Evolutionary conservation across 139 green algal genomes (phyloP).

Genomic region (Picochlorum sp.): DNA sequence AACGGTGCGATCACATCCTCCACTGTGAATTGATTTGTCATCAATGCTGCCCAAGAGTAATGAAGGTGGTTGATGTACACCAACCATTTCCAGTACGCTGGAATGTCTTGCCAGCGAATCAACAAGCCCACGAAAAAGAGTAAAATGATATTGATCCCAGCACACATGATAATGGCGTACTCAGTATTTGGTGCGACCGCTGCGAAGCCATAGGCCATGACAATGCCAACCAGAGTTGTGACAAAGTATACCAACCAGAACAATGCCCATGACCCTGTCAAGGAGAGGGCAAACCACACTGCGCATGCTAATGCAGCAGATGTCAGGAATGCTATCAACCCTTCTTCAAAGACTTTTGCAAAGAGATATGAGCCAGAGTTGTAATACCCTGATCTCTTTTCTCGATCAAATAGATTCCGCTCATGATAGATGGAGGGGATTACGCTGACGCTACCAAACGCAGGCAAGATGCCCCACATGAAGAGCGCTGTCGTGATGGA

Average conservation of each 20-base stretch:
- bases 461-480: slow-evolving; percentile 62
- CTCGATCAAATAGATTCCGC: slow-evolving; percentile 17
- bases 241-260: slow-evolving; percentile 52
- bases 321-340: slow-evolving; percentile 22
- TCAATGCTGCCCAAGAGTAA: slow-evolving; percentile 21
- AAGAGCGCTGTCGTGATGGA: slow-evolving; percentile 66
- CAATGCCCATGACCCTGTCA: slow-evolving; percentile 45
- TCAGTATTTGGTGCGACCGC: slow-evolving; percentile 69
- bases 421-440: slow-evolving; percentile 25
- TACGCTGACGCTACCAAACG: slow-evolving; percentile 36
- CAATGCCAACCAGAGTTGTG: slow-evolving; percentile 46
- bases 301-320: slow-evolving; percentile 23
- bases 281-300: slow-evolving; percentile 43
- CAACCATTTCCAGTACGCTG: slow-evolving; percentile 20
- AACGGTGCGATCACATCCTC: background rate
- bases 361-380: slow-evolving; percentile 62
- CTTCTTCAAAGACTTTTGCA: slow-evolving; percentile 62
- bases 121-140: slow-evolving; percentile 45
- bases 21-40: slow-evolving; percentile 36
- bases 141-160: slow-evolving; percentile 32
- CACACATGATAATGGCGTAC: slow-evolving; percentile 11
- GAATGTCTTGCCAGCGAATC: slow-evolving; percentile 41
- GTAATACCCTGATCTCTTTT: slow-evolving; percentile 25
- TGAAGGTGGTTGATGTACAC: slow-evolving; percentile 22
- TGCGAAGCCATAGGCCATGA: slow-evolving; percentile 55